Percentiles rank a stretch among this genome's conserved stretches.
phyloP scores from a whole-genome alignment of 1,284 basidiomycete genomes.

The Sanghuangporus weigelae region DNA sequence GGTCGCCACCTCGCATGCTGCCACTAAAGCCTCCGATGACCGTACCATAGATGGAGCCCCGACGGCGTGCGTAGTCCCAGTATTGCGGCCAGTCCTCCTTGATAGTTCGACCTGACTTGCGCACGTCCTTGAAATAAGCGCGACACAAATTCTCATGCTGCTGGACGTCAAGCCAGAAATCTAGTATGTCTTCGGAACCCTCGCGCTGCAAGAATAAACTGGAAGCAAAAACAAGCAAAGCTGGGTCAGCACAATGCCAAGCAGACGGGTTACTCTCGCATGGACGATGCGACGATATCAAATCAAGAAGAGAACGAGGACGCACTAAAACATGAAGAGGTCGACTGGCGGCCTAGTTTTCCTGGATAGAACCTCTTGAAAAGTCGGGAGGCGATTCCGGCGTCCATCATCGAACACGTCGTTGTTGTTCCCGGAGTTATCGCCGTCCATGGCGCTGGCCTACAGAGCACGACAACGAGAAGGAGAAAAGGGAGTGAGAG shows the following conservation, averaged over 20 bases:
- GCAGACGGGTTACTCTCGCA: not conserved
- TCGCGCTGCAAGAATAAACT: constrained; percentile 90
- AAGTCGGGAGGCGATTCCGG: constrained; percentile 69
- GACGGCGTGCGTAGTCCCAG: constrained; percentile 82
- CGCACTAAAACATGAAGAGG: constrained; percentile 97
- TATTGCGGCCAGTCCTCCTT: constrained; percentile 98
- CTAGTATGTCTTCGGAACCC: constrained; percentile 90
- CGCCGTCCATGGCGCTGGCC: constrained; percentile 13
- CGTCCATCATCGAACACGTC: constrained; percentile 55
- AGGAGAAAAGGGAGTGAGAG: not conserved
- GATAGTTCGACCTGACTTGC: constrained; percentile 87
- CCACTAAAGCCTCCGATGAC: constrained; percentile 65
- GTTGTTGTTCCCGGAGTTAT: constrained; percentile 64
- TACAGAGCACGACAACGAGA: not conserved
- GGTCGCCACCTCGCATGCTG: constrained; percentile 31
- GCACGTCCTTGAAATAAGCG: constrained; percentile 97
- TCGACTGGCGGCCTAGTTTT: constrained; percentile 93
- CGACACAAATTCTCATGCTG: constrained; percentile 98
- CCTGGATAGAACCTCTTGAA: constrained; percentile 82
- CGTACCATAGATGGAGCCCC: constrained; percentile 87
- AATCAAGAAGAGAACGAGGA: constrained; percentile 22
- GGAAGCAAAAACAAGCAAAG: constrained; percentile 2
- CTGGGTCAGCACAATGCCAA: not conserved
- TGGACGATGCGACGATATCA: not conserved
- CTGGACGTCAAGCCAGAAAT: constrained; percentile 99